phyloP scores from a whole-genome alignment of 176 grass and related monocot species.

The Rhynchospora pubera region DNA sequence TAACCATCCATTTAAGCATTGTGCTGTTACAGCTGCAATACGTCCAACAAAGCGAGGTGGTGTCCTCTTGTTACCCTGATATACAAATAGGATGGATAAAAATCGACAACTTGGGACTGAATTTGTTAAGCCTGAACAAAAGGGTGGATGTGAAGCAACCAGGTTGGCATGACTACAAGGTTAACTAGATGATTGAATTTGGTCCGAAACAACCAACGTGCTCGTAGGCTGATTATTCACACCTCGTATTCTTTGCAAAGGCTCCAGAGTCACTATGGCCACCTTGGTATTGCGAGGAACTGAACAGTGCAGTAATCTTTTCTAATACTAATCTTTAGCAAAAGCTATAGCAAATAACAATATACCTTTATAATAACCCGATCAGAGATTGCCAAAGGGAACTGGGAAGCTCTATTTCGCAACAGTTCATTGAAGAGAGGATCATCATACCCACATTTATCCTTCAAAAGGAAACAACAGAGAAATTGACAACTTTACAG shows the following conservation, averaged over 20 bases:
- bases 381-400: constrained; percentile 72
- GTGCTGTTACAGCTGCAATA: constrained; percentile 58
- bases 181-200: background rate
- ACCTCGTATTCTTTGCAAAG: background rate
- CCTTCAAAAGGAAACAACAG: constrained; percentile 37
- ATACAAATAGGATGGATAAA: background rate
- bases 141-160: background rate
- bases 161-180: background rate
- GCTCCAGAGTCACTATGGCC: background rate
- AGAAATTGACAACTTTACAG: constrained; percentile 14
- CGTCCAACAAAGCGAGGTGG: constrained; percentile 70
- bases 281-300: background rate
- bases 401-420: constrained; percentile 67
- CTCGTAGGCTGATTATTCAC: background rate
- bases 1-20: constrained; percentile 95
- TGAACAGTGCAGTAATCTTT: background rate
- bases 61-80: constrained; percentile 77
- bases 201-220: background rate
- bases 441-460: constrained; percentile 64
- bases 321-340: background rate
- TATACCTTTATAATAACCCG: constrained; percentile 80
- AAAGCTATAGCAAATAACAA: background rate
- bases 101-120: background rate
- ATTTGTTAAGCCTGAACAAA: background rate
- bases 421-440: constrained; percentile 34